Evolutionary conservation across 1,284 basidiomycete species (phyloP).

Genomic region (Fistulina hepatica): DNA sequence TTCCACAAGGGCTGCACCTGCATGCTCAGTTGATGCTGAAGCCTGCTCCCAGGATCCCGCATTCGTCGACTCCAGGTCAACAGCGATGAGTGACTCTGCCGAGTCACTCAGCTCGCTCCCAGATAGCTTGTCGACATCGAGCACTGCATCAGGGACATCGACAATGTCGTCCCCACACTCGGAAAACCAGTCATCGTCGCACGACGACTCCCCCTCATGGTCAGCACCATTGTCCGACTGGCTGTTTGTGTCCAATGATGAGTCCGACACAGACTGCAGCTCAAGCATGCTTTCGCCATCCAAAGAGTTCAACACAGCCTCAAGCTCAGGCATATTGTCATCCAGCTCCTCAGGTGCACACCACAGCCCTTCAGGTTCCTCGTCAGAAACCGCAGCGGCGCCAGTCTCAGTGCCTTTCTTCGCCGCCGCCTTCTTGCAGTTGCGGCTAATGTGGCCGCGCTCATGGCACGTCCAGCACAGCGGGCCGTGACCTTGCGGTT

Average conservation of each 20-base stretch:
- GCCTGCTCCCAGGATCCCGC: constrained; percentile 7
- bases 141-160: constrained; percentile 1
- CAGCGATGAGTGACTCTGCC: constrained; percentile 6
- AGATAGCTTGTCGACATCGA: constrained; percentile 7
- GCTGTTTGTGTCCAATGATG: too few species aligned
- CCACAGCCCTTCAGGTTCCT: constrained; percentile 15
- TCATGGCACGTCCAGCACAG: constrained; percentile 19
- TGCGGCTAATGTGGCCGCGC: constrained; percentile 18
- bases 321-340: too few species aligned
- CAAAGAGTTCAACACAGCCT: constrained; percentile 1
- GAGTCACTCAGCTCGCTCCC: constrained; percentile 3
- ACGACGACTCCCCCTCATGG: constrained; percentile 1
- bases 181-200: constrained; percentile 15
- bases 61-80: constrained; percentile 9
- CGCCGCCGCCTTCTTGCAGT: constrained; percentile 14
- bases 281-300: too few species aligned
- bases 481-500: constrained; percentile 4
- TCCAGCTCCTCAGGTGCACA: too few species aligned
- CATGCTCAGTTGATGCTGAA: constrained; percentile 5
- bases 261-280: too few species aligned
- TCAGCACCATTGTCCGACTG: constrained; percentile 5
- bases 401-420: constrained; percentile 6
- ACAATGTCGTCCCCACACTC: constrained; percentile 14
- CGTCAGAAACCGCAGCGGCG: constrained; percentile 15
- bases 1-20: constrained; percentile 3